Percentiles rank a stretch among this genome's conserved stretches.
Evolutionary conservation across 73 alveolate genomes (phyloP).

Genomic region (Paramecium bursaria): DNA sequence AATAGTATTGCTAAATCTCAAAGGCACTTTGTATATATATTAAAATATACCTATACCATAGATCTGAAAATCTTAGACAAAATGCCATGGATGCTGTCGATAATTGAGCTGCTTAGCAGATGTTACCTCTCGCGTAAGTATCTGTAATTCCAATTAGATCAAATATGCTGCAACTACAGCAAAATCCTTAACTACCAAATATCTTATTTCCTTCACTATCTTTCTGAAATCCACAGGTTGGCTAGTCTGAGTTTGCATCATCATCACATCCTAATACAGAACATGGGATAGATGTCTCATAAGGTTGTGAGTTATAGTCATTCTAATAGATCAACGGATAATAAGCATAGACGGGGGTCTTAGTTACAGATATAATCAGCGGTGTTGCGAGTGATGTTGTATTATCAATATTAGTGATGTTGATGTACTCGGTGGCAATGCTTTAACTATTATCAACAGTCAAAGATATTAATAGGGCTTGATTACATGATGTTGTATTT

Average conservation of each 20-base stretch:
- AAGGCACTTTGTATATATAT: slow-evolving; percentile 7
- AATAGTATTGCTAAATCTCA: not conserved
- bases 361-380: slow-evolving; percentile 2
- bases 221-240: slow-evolving; percentile 55
- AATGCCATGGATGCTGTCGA: slow-evolving; percentile 45
- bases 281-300: slow-evolving; percentile 9
- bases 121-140: slow-evolving; percentile 22
- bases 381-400: slow-evolving; percentile 11
- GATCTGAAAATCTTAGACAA: slow-evolving; percentile 34
- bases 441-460: slow-evolving; percentile 31
- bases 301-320: slow-evolving; percentile 38
- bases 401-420: not conserved
- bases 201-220: not conserved
- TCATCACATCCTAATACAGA: slow-evolving; percentile 44
- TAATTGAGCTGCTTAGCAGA: slow-evolving; percentile 9
- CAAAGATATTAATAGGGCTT: slow-evolving; percentile 8
- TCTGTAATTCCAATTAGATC: slow-evolving; percentile 41
- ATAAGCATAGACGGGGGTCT: slow-evolving; percentile 53
- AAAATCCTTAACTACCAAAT: slow-evolving; percentile 58
- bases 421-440: slow-evolving; percentile 35
- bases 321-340: slow-evolving; percentile 19
- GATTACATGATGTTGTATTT: slow-evolving; percentile 16
- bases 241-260: slow-evolving; percentile 8
- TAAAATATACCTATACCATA: slow-evolving; percentile 57
- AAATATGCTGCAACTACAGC: slow-evolving; percentile 19